phyloP scores from a whole-genome alignment of 208 protist genomes.

The Herpetomonas samuelpessoai region DNA sequence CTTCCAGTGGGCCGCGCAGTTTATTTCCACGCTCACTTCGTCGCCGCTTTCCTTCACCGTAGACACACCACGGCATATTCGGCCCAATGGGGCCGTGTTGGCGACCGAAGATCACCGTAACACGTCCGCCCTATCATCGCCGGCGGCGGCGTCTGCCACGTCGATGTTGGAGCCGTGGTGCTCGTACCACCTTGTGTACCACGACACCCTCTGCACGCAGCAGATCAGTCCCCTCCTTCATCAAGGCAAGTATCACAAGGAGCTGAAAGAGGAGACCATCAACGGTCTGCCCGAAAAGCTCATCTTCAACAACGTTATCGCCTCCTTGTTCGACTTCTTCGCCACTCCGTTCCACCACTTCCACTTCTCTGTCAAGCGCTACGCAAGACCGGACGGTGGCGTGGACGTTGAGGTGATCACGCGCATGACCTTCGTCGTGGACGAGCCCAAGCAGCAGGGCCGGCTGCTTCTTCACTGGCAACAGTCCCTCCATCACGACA shows the following conservation, averaged over 20 bases:
- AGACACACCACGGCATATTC: constrained; percentile 58
- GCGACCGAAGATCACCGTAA: background rate
- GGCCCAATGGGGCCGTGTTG: constrained; percentile 45
- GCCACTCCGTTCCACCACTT: constrained; percentile 67
- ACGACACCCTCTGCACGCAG: constrained; percentile 80
- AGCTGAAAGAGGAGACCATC: background rate
- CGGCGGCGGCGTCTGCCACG: background rate
- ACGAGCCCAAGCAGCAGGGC: constrained; percentile 2
- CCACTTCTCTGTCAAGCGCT: constrained; percentile 31
- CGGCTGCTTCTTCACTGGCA: constrained; percentile 3
- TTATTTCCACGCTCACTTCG: constrained; percentile 77
- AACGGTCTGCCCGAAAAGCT: background rate
- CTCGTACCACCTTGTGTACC: constrained; percentile 71
- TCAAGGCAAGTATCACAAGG: background rate
- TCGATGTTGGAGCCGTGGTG: constrained; percentile 34
- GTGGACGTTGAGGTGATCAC: constrained; percentile 39
- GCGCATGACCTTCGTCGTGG: constrained; percentile 38
- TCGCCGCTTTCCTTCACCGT: constrained; percentile 72
- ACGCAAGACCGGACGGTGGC: constrained; percentile 1
- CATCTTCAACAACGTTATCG: constrained; percentile 58
- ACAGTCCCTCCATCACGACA: background rate
- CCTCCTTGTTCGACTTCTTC: constrained; percentile 54
- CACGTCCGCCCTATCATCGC: constrained; percentile 1
- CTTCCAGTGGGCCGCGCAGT: constrained; percentile 77
- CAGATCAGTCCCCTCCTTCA: constrained; percentile 59